A percentile compares a stretch with the other conserved stretches of the same genome.
phyloP scores from a whole-genome alignment of 495 filamentous ascomycete species.

The Xylaria cubensis region DNA sequence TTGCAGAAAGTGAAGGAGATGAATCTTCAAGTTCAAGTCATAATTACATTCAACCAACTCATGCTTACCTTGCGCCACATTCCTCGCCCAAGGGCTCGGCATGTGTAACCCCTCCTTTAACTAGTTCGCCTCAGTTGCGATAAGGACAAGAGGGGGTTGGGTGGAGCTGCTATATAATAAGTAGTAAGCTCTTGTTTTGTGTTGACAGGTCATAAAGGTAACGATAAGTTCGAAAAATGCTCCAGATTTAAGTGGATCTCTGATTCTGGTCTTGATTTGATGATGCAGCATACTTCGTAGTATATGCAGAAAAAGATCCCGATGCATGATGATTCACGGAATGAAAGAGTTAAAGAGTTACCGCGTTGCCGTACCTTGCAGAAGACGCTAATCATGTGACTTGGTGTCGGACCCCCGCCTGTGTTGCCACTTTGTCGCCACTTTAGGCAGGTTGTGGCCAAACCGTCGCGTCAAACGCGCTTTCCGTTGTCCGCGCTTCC shows the following conservation, averaged over 20 bases:
- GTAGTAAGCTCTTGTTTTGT: conserved; percentile 4
- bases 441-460: conserved; percentile 3
- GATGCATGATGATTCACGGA: background rate
- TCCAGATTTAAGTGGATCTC: background rate
- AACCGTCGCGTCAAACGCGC: conserved; percentile 26
- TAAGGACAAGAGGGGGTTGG: conserved; percentile 5
- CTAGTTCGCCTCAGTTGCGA: background rate
- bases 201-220: background rate
- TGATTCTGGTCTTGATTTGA: background rate
- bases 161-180: conserved; percentile 3
- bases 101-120: conserved; percentile 13
- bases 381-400: conserved; percentile 32
- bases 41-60: background rate
- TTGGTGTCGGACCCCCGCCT: conserved; percentile 34
- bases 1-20: background rate
- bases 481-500: conserved; percentile 5
- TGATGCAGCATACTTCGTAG: background rate
- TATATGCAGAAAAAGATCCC: background rate
- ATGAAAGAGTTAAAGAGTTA: too few species aligned
- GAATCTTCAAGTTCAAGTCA: background rate
- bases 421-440: background rate
- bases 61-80: background rate
- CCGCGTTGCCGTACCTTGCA: background rate
- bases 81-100: background rate
- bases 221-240: background rate